phyloP scores from a whole-genome alignment of 2,329 filamentous ascomycete genomes.

The Metarhizium album region DNA sequence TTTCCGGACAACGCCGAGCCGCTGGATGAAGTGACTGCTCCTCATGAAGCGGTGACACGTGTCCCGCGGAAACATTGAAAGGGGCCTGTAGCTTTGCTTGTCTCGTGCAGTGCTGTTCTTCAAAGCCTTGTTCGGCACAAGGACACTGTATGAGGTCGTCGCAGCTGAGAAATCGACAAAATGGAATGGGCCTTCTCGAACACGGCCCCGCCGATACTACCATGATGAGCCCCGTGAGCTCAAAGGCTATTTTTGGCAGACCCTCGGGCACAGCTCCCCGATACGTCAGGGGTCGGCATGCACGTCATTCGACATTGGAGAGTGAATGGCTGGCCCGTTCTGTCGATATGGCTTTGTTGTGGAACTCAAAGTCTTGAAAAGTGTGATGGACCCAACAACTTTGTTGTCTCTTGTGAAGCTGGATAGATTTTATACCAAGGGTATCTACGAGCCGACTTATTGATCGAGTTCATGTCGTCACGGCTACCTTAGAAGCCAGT shows the following conservation, averaged over 20 bases:
- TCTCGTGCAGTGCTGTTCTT: no score
- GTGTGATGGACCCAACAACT: neutral
- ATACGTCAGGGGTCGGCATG: neutral
- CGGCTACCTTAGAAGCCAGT: neutral
- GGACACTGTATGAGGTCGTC: no score
- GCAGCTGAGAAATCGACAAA: no score
- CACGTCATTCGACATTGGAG: neutral
- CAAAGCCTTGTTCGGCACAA: no score
- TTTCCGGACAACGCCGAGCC: no score
- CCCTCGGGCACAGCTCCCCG: neutral
- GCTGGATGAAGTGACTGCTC: no score
- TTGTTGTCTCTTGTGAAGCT: neutral
- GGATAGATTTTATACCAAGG: neutral
- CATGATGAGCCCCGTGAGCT: neutral
- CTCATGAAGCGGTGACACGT: no score
- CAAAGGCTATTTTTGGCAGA: neutral
- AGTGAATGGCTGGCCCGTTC: neutral
- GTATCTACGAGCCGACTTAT: neutral
- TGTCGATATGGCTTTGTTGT: neutral
- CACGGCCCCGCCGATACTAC: no score
- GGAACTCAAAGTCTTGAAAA: neutral
- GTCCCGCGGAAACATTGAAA: no score
- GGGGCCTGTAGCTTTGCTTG: no score
- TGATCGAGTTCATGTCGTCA: neutral
- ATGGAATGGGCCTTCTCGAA: no score